A percentile compares a stretch with the other conserved stretches of the same genome.
phyloP scores from a whole-genome alignment of 495 filamentous ascomycete species.

The Lasiosphaeris hirsuta region DNA sequence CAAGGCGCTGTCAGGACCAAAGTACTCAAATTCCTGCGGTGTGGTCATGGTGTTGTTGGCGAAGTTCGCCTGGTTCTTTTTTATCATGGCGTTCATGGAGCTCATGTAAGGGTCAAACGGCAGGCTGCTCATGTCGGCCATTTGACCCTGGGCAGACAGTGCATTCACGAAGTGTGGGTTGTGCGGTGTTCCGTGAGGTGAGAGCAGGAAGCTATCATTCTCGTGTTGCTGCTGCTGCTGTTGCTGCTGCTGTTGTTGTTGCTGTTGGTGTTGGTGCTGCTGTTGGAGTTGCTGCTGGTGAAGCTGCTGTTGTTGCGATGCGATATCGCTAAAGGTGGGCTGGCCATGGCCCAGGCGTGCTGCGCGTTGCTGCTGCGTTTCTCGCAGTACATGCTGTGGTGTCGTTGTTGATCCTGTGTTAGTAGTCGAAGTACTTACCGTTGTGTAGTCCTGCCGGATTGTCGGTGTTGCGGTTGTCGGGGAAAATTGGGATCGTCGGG shows the following conservation, averaged over 20 bases:
- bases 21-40: conserved; percentile 39
- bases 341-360: conserved; percentile 57
- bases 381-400: conserved; percentile 62
- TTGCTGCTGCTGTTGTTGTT: conserved; percentile 11
- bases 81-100: conserved; percentile 39
- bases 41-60: conserved; percentile 25
- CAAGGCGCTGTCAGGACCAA: conserved; percentile 33
- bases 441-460: conserved; percentile 48
- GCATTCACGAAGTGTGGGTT: conserved; percentile 42
- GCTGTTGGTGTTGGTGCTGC: conserved; percentile 23
- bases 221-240: conserved; percentile 16
- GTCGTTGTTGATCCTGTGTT: conserved; percentile 57
- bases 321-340: conserved; percentile 21
- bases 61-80: conserved; percentile 41
- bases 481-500: conserved; percentile 50
- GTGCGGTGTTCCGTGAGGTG: conserved; percentile 46
- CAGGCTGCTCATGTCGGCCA: conserved; percentile 30
- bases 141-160: conserved; percentile 24
- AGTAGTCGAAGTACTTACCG: conserved; percentile 57
- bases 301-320: conserved; percentile 18
- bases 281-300: conserved; percentile 18
- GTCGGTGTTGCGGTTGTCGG: conserved; percentile 37
- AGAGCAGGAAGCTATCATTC: conserved; percentile 42
- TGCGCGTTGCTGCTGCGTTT: conserved; percentile 70
- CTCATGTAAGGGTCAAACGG: conserved; percentile 41